A percentile compares a stretch with the other conserved stretches of the same genome.
phyloP scores from a whole-genome alignment of 2,329 filamentous ascomycete genomes.

The Colletotrichum salicis region DNA sequence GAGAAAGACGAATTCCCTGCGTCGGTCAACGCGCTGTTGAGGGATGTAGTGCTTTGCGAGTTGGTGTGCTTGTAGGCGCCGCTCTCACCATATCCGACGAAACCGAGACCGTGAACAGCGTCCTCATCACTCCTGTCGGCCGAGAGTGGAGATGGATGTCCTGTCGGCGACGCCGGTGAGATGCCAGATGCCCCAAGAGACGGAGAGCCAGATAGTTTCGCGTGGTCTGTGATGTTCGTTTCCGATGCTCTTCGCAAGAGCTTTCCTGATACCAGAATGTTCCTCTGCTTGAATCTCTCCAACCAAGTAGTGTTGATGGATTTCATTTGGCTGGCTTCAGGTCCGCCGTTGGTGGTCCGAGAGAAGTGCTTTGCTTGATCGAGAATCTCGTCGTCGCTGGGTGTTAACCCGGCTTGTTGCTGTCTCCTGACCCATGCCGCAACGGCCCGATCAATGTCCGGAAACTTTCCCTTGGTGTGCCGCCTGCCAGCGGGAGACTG shows the following conservation, averaged over 20 bases:
- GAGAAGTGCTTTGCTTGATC: constrained; percentile 88
- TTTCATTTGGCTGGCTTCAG: constrained; percentile 74
- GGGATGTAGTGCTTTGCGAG: constrained; percentile 73
- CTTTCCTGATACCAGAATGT: constrained; percentile 62
- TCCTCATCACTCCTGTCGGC: constrained; percentile 77
- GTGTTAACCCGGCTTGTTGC: constrained; percentile 76
- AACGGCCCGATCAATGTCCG: constrained; percentile 91
- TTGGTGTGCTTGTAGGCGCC: constrained; percentile 69
- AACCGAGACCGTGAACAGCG: constrained; percentile 68
- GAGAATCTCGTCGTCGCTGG: constrained; percentile 84
- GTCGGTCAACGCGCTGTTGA: constrained; percentile 75
- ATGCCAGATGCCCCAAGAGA: constrained; percentile 66
- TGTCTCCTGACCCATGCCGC: constrained; percentile 88
- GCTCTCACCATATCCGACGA: constrained; percentile 67
- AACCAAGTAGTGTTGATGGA: constrained; percentile 83
- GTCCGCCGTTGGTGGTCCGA: constrained; percentile 66
- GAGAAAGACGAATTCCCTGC: constrained; percentile 75
- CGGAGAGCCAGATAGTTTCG: constrained; percentile 66
- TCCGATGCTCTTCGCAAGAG: constrained; percentile 69
- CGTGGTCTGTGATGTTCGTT: constrained; percentile 77
- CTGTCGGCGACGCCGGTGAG: constrained; percentile 79
- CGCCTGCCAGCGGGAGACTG: constrained; percentile 80
- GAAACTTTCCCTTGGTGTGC: constrained; percentile 79
- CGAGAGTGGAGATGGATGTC: constrained; percentile 75
- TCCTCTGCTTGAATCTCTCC: constrained; percentile 95